Evolutionary conservation across 2,329 filamentous ascomycete species (phyloP).

Genomic region (Cordyceps farinosa): DNA sequence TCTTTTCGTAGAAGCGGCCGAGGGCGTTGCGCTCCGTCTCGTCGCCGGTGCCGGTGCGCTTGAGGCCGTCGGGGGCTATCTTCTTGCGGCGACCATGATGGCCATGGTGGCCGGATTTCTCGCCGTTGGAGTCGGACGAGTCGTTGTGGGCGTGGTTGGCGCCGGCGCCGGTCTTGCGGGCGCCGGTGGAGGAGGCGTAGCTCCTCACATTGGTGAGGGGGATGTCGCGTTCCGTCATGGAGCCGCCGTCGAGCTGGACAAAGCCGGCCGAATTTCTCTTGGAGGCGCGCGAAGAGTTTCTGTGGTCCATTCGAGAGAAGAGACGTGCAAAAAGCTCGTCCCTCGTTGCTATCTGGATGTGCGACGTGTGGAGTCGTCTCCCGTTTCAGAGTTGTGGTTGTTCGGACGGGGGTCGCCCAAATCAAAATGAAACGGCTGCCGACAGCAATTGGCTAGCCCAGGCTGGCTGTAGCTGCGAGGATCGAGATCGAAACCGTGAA

Average conservation of each 20-base stretch:
- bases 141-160: slow-evolving; percentile 34
- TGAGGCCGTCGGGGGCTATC: slow-evolving; percentile 36
- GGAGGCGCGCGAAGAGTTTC: slow-evolving; percentile 33
- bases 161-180: slow-evolving; percentile 42
- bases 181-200: slow-evolving; percentile 51
- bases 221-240: slow-evolving; percentile 42
- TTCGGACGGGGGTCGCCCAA: neutral
- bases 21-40: slow-evolving; percentile 60
- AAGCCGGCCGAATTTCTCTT: slow-evolving; percentile 39
- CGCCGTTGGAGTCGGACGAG: slow-evolving; percentile 32
- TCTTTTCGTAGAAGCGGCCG: slow-evolving; percentile 62
- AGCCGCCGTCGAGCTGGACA: slow-evolving; percentile 37
- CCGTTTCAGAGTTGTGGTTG: slow-evolving; percentile 11
- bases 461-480: neutral
- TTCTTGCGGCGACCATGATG: slow-evolving; percentile 48
- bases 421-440: slow-evolving; percentile 16
- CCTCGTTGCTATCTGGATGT: neutral
- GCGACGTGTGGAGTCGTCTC: slow-evolving; percentile 17
- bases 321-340: neutral
- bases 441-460: slow-evolving; percentile 13
- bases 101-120: slow-evolving; percentile 43
- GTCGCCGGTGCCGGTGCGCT: slow-evolving; percentile 46
- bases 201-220: slow-evolving; percentile 55
- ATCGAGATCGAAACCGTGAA: neutral
- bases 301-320: slow-evolving; percentile 26